phyloP scores from a whole-genome alignment of 78 protist species.

The Emiliania huxleyi region DNA sequence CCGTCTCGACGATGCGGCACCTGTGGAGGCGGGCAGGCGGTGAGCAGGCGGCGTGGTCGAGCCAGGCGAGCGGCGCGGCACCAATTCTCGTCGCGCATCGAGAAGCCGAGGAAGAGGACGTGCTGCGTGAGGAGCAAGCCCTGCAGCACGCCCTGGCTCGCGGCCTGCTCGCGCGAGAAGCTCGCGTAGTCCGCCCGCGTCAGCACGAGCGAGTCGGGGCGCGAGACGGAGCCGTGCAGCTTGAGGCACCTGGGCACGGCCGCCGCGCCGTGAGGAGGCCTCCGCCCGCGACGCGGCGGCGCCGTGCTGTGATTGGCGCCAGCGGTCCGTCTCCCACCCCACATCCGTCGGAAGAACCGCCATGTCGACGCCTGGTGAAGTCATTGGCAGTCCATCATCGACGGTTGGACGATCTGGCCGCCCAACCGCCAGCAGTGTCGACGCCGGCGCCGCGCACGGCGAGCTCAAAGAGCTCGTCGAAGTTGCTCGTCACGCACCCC shows the following conservation, averaged over 20 bases:
- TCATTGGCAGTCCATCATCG: no score
- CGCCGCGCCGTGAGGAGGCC: no score
- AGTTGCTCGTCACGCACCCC: conserved; percentile 67
- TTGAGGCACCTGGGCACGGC: conserved; percentile 39
- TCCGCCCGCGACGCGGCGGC: no score
- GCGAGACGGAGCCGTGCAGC: conserved; percentile 65
- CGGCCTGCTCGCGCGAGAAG: conserved; percentile 61
- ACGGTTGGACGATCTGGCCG: no score
- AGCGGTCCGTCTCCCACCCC: no score
- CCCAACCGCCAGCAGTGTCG: no score
- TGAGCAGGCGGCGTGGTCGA: no score
- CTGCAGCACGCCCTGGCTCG: conserved; percentile 68
- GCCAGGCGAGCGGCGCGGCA: background rate
- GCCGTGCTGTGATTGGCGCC: no score
- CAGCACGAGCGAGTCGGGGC: conserved; percentile 61
- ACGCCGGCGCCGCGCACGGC: conserved; percentile 48
- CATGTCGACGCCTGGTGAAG: no score
- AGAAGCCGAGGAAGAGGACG: conserved; percentile 70
- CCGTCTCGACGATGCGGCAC: conserved; percentile 36
- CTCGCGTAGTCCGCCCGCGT: conserved; percentile 68
- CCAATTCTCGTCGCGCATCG: conserved; percentile 68
- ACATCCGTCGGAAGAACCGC: conserved; percentile 33
- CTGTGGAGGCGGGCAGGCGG: background rate
- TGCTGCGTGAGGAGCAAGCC: conserved; percentile 65
- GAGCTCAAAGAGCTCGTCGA: conserved; percentile 63